A percentile compares a stretch with the other conserved stretches of the same genome.
Evolutionary conservation across 2,329 filamentous ascomycete genomes (phyloP).

Genomic region (Neonectria neomacrospora): DNA sequence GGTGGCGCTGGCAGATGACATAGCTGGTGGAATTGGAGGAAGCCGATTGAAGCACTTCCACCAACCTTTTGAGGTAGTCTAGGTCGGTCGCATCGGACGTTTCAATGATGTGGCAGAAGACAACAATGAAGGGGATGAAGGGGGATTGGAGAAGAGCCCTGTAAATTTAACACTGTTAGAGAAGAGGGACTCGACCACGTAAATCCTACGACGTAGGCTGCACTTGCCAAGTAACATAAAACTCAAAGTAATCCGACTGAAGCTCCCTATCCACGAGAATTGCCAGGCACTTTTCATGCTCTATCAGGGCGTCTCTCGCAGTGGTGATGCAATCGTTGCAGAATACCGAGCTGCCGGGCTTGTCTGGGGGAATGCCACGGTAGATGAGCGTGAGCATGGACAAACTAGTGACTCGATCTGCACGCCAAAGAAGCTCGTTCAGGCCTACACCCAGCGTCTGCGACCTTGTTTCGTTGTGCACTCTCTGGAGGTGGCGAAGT

Average conservation of each 20-base stretch:
- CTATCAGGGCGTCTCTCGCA: slow-evolving; percentile 32
- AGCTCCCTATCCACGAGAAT: slow-evolving; percentile 1
- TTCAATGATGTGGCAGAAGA: slow-evolving; percentile 47
- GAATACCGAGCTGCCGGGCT: slow-evolving; percentile 26
- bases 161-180: not conserved
- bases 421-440: slow-evolving; percentile 30
- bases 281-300: slow-evolving; percentile 26
- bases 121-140: slow-evolving; percentile 42
- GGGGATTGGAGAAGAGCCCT: slow-evolving; percentile 37
- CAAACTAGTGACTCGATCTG: slow-evolving; percentile 36
- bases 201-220: not conserved
- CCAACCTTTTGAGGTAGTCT: slow-evolving; percentile 31
- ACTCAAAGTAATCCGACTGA: slow-evolving; percentile 16
- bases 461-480: not conserved
- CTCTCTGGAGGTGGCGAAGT: not conserved
- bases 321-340: slow-evolving; percentile 38
- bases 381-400: slow-evolving; percentile 43
- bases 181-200: not conserved
- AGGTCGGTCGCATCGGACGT: slow-evolving; percentile 57
- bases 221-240: slow-evolving; percentile 24
- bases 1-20: slow-evolving; percentile 27
- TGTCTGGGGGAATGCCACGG: slow-evolving; percentile 36
- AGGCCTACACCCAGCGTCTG: slow-evolving; percentile 19
- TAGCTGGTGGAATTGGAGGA: slow-evolving; percentile 13
- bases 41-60: slow-evolving; percentile 27